phyloP scores from a whole-genome alignment of 2,329 filamentous ascomycete genomes.

The Drechslerella coelobrocha region DNA sequence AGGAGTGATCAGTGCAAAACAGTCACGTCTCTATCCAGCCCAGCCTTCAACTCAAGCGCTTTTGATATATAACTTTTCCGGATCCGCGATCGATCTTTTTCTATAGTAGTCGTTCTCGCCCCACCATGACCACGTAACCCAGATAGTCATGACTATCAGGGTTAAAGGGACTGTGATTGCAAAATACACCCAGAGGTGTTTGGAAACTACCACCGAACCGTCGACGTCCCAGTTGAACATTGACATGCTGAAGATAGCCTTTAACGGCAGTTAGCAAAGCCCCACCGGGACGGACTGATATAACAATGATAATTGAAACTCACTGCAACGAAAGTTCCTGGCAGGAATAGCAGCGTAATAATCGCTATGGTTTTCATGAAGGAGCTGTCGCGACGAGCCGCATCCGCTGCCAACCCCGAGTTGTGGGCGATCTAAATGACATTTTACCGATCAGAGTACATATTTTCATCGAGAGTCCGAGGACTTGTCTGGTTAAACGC shows the following conservation, averaged over 20 bases:
- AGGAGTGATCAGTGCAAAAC: too few relatives aligned
- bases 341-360: constrained; percentile 38
- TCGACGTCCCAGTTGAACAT: constrained; percentile 42
- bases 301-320: neutral
- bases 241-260: constrained; percentile 46
- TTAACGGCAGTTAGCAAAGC: neutral
- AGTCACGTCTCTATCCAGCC: neutral
- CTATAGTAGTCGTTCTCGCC: constrained; percentile 34
- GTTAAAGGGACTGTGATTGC: constrained; percentile 28
- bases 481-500: neutral
- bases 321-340: constrained; percentile 39
- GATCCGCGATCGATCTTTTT: neutral
- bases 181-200: constrained; percentile 42
- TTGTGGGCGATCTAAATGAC: constrained; percentile 25
- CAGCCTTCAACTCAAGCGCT: too few relatives aligned
- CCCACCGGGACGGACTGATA: neutral
- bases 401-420: constrained; percentile 23
- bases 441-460: neutral
- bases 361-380: constrained; percentile 44
- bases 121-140: constrained; percentile 32
- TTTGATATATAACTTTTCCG: neutral
- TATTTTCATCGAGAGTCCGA: neutral
- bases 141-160: constrained; percentile 5
- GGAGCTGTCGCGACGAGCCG: constrained; percentile 37
- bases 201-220: constrained; percentile 28